Evolutionary conservation across 768 basidiomycete genomes (phyloP).

Genomic region (Mycena haematopus): DNA sequence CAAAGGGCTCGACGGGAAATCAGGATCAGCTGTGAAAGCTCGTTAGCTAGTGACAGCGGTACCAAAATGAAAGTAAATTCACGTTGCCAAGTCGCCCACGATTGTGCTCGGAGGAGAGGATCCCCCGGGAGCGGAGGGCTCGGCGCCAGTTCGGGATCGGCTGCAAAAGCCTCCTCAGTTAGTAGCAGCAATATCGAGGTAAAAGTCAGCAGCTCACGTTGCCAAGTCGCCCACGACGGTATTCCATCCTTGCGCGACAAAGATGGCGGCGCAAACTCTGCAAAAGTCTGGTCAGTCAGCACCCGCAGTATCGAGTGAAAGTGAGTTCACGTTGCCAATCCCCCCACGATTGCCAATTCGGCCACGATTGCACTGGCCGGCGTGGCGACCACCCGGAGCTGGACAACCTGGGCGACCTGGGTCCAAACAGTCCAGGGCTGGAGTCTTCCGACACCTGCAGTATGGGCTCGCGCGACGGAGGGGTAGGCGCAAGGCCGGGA

Average conservation of each 20-base stretch:
- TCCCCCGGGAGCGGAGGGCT: slow-evolving; percentile 55
- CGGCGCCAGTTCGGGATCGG: slow-evolving; percentile 61
- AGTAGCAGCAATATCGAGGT: not conserved
- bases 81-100: slow-evolving; percentile 77
- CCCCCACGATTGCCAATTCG: slow-evolving; percentile 54
- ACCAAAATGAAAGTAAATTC: not conserved
- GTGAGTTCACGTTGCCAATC: too few relatives aligned
- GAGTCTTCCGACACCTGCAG: slow-evolving; percentile 63
- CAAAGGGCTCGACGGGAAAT: too few relatives aligned
- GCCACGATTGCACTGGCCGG: slow-evolving; percentile 54
- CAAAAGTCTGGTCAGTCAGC: too few relatives aligned
- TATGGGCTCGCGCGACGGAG: slow-evolving; percentile 66
- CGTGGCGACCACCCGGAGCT: too few relatives aligned
- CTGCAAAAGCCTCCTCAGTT: slow-evolving; percentile 41
- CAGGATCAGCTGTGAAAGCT: too few relatives aligned
- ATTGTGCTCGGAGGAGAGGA: slow-evolving; percentile 33
- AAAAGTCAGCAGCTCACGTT: not conserved
- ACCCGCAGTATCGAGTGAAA: too few relatives aligned
- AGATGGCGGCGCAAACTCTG: too few relatives aligned
- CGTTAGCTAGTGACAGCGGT: too few relatives aligned
- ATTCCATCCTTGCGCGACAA: too few relatives aligned
- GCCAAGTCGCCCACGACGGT: too few relatives aligned
- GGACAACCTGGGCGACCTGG: slow-evolving; percentile 59
- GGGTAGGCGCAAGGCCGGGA: slow-evolving; percentile 60
- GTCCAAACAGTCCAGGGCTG: slow-evolving; percentile 80